These are phyloP conservation scores for Angophora floribunda DNA, from an alignment of 345 rosid species.

Conservation along the genomic window DNA sequence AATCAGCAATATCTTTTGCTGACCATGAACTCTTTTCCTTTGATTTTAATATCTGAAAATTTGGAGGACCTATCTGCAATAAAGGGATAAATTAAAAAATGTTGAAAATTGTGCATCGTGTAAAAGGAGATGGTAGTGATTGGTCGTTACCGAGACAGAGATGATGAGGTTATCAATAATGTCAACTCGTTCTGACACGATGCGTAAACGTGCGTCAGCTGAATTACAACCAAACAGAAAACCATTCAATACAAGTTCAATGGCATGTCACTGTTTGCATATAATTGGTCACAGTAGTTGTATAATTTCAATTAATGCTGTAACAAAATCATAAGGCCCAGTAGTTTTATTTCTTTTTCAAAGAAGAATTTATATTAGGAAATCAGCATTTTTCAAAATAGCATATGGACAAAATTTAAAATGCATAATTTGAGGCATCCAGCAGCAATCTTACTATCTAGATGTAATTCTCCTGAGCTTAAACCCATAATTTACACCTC, in stretches of 20 bases:
- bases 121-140: neutral
- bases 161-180: conserved; percentile 71
- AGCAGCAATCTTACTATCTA: neutral
- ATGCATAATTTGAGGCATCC: neutral
- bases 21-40: conserved; percentile 78
- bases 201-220: conserved; percentile 92
- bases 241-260: neutral
- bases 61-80: conserved; percentile 97
- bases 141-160: conserved; percentile 60
- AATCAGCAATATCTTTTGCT: conserved; percentile 88
- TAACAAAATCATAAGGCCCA: neutral
- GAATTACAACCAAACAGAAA: conserved; percentile 2
- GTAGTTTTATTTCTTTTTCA: neutral
- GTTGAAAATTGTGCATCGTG: neutral
- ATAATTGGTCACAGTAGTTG: neutral
- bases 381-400: neutral
- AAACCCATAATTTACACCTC: neutral
- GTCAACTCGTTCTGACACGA: conserved; percentile 91
- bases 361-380: neutral
- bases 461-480: neutral
- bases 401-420: neutral
- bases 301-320: neutral
- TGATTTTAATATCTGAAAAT: conserved; percentile 53
- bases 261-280: neutral
- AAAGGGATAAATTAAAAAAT: neutral